Base-by-base conservation (phyloP, 2,329 filamentous ascomycete genomes). In the Intubia oerlemansii region DNA sequence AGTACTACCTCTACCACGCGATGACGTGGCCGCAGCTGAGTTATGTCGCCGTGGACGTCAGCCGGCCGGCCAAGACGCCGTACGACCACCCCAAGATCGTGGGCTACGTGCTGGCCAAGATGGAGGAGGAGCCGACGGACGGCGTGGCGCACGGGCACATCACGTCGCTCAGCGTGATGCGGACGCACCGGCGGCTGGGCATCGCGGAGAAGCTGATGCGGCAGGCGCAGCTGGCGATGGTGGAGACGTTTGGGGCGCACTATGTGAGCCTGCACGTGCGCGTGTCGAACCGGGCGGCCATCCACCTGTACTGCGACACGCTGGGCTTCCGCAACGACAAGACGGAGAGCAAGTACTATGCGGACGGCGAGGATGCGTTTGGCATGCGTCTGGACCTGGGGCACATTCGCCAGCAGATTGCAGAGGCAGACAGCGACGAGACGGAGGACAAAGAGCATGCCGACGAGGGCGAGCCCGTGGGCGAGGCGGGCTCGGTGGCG, bases 1-100 rank as follows among this genome's bases (percentile, higher is more conserved):
- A 98, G 66, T 98, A 98, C 65, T 98, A 98, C 60, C 72, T 98
- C 46, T 98, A 98, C 66, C 88, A 98, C 55, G 84, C 85, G 11
- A 71, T 95, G 40, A 91, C 82, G 42, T 98, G 88, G 88, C 88
- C 88, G 25, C 85, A 95, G 56, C 70, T 98, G 39, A 85, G 76
- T 53, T 95, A 84, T 53, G 85, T 98, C 32, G 88, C 88, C 41
- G 82, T 98, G 43, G 85, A 95, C 51, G 73, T 84, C 33, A 78
- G 76, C 13, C 69, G 81, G 20, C 78, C 81, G 19, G 66, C 66
- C 41, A 74, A 74, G 48, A 69, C 73, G 1, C 72, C 74, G 26
- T 78, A 85, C 52, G 78, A 90, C 50, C 88, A 90, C 43, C 88
- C 88, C 40, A 91, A 93, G 54, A 91, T 98, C 35, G 88, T 98